Conservation (phyloP, 345 rosid species). For the Hypericum androsaemum region DNA sequence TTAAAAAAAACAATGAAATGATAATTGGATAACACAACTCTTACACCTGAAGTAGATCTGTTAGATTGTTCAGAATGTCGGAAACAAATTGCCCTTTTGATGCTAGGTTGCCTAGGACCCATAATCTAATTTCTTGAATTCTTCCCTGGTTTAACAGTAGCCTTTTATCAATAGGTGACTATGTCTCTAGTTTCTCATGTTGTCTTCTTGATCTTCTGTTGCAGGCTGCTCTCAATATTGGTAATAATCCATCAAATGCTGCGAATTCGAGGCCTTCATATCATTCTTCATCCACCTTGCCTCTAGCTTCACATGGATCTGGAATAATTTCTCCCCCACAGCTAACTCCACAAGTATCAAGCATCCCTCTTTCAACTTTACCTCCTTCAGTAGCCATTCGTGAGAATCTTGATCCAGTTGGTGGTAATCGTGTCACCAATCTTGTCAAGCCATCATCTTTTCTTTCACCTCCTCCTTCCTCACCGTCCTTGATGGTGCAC, state of each 20-base stretch:
- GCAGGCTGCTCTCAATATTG: conserved; percentile 34
- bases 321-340: conserved; percentile 20
- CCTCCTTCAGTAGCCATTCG: conserved; percentile 20
- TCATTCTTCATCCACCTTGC: conserved; percentile 26
- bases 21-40: no score
- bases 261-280: conserved; percentile 30
- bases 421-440: conserved; percentile 30
- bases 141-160: not conserved
- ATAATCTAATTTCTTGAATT: not conserved
- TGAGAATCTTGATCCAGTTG: conserved; percentile 28
- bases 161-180: no score
- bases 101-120: no score
- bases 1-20: no score
- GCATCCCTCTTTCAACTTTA: conserved; percentile 29
- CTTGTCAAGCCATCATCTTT: conserved; percentile 57
- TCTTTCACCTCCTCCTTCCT: conserved; percentile 34
- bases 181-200: conserved; percentile 7
- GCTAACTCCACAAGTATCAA: conserved; percentile 25
- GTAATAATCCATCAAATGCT: conserved; percentile 28
- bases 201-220: conserved; percentile 6
- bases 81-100: no score
- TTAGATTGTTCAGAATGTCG: no score
- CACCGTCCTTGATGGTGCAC: conserved; percentile 35
- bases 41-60: no score
- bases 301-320: conserved; percentile 30